phyloP scores from a whole-genome alignment of 2,329 filamentous ascomycete genomes.

The Arthrobotrys musiformis region DNA sequence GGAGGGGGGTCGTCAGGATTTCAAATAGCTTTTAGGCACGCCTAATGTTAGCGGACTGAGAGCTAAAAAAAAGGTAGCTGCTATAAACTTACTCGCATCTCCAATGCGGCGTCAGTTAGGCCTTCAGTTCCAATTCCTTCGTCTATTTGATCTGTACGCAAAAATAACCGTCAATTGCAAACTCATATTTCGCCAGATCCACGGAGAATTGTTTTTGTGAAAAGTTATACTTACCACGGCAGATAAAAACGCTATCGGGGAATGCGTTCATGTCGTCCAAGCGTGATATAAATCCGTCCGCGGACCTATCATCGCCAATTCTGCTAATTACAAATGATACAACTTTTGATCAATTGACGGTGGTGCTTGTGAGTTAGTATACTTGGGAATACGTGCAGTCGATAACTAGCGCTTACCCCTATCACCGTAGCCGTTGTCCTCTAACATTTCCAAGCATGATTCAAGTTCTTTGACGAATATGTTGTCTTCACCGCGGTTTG shows the following conservation, averaged over 20 bases:
- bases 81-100: background rate
- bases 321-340: slow-evolving; percentile 4
- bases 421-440: background rate
- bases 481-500: background rate
- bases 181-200: too few relatives aligned
- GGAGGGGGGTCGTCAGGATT: background rate
- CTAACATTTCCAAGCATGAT: background rate
- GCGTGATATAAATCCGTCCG: background rate
- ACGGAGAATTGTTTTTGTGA: background rate
- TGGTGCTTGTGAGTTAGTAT: too few relatives aligned
- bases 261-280: background rate
- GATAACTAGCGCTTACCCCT: too few relatives aligned
- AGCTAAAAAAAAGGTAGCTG: background rate
- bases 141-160: slow-evolving; percentile 1
- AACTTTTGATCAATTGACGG: too few relatives aligned
- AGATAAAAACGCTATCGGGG: background rate
- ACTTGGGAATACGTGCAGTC: too few relatives aligned
- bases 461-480: background rate
- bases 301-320: background rate
- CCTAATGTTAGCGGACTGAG: background rate
- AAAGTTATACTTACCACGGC: background rate
- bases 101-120: background rate
- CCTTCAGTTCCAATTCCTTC: background rate
- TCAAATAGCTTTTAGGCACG: background rate
- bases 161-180: too few relatives aligned